Conservation (phyloP, 1,139 yeast genomes). For the Protomyces lactucae-debilis region DNA sequence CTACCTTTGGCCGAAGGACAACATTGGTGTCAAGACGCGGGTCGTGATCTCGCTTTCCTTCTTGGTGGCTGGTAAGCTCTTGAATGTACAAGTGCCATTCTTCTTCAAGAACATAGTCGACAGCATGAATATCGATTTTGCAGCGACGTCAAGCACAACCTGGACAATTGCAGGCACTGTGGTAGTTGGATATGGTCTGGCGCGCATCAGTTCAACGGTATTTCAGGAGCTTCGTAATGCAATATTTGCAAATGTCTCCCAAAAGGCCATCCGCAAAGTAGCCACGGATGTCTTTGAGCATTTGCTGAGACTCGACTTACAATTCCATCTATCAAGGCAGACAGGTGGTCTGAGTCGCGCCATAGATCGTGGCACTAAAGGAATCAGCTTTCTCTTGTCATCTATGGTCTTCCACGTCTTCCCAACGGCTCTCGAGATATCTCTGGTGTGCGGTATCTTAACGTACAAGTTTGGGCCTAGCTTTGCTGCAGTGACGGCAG, state of each 20-base stretch:
- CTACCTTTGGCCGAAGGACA: constrained; percentile 84
- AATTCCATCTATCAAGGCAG: constrained; percentile 84
- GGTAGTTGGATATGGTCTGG: constrained; percentile 80
- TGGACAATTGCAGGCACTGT: constrained; percentile 65
- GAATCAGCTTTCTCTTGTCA: constrained; percentile 83
- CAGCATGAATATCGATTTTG: constrained; percentile 89
- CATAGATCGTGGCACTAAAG: constrained; percentile 95
- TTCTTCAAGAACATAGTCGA: constrained; percentile 86
- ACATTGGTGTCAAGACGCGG: constrained; percentile 63
- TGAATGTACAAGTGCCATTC: constrained; percentile 94
- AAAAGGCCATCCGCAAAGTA: constrained; percentile 84
- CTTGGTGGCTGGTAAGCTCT: constrained; percentile 65
- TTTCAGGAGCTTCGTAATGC: constrained; percentile 95
- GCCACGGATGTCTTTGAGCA: constrained; percentile 85
- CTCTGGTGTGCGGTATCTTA: constrained; percentile 86
- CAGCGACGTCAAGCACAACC: constrained; percentile 53
- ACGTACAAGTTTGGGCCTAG: constrained; percentile 82
- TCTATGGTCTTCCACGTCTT: constrained; percentile 97
- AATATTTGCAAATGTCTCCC: constrained; percentile 91
- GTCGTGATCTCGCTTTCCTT: constrained; percentile 70
- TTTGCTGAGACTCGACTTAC: constrained; percentile 74
- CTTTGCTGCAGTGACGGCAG: constrained; percentile 82
- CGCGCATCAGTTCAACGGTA: constrained; percentile 87
- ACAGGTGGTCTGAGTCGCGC: constrained; percentile 97
- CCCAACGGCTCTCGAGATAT: constrained; percentile 86